Base-by-base conservation (phyloP, 345 rosid genomes). In the Syzygium aqueum region DNA sequence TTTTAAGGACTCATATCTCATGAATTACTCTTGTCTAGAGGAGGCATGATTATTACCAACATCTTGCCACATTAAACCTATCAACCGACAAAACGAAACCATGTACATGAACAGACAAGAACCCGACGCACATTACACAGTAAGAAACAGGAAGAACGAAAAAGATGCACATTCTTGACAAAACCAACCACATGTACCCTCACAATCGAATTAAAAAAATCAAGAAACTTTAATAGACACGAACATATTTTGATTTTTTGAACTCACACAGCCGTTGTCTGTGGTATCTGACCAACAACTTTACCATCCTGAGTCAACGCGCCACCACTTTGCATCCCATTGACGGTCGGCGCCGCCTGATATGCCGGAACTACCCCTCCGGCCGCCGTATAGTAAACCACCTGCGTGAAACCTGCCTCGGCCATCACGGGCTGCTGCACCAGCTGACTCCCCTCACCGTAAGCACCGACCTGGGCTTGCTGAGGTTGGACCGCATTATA, bases 341-440 rank as follows among this genome's bases (percentile, higher is more conserved):
- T 91, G 27, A 27, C n/a, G 37, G 80, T 73, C 46, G 46, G 11
- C 84, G 85, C 87, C 23, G 89, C 88, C 87, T 90, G 92, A 59
- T 91, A 94, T 14, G 86, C 92, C 7, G 91, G 51, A 14, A 82
- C 53, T 87, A 87, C 53, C 63, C 88, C 90, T 84, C 88, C 90
- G 1, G 82, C 88, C 7, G 90, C 50, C 16, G 89, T 86, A 87
- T 90, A 92, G 87, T 93, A 94, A 50, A 93, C 91, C 84, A 93
- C 88, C 88, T 91, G 95, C 33, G 91, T 65, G 86, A 89, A 91
- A 12, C 93, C 92, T 6, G 88, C 53, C 85, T 92, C 94, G 3
- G 91, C 86, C 86, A 86, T 85, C 23, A 88, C 86, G 77, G 87
- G 84, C 77, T 87, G 92, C 25, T 73, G 80, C 85, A 85, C 53